Evolutionary conservation across 2,329 filamentous ascomycete species (phyloP).

Genomic region (Graphilbum fragrans): DNA sequence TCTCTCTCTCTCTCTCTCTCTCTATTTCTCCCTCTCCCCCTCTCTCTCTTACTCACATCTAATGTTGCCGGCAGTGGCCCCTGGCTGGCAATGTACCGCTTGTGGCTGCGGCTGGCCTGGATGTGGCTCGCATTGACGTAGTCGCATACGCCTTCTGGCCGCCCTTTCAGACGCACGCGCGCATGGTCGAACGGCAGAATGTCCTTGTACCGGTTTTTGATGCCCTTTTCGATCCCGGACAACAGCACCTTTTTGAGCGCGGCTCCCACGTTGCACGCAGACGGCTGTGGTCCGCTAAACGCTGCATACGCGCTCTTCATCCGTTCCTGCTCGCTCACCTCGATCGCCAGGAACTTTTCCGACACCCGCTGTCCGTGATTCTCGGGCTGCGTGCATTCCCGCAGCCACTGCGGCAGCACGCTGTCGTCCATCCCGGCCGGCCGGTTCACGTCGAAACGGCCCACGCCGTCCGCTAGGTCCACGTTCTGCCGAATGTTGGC

Average conservation of each 20-base stretch:
- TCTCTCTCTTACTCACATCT: constrained; percentile 44
- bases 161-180: constrained; percentile 64
- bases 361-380: constrained; percentile 74
- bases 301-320: constrained; percentile 67
- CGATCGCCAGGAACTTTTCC: constrained; percentile 72
- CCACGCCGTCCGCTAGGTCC: constrained; percentile 86
- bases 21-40: no score
- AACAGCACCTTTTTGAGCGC: constrained; percentile 48
- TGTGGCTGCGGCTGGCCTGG: constrained; percentile 68
- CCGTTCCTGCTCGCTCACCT: constrained; percentile 75
- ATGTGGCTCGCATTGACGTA: constrained; percentile 93
- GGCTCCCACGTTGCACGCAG: constrained; percentile 17
- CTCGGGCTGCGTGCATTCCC: constrained; percentile 47
- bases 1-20: no score
- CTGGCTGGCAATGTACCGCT: constrained; percentile 91
- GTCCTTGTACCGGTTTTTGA: constrained; percentile 95
- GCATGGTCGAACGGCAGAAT: constrained; percentile 95
- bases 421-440: constrained; percentile 33
- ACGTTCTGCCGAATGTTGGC: constrained; percentile 94
- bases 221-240: constrained; percentile 86
- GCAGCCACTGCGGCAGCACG: constrained; percentile 66
- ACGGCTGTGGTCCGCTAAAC: constrained; percentile 25
- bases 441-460: constrained; percentile 53
- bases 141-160: constrained; percentile 61
- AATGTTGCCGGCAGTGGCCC: constrained; percentile 88